These are phyloP conservation scores for Colletotrichum eleusines DNA, from an alignment of 2,329 filamentous ascomycete species.

Conservation along the genomic window DNA sequence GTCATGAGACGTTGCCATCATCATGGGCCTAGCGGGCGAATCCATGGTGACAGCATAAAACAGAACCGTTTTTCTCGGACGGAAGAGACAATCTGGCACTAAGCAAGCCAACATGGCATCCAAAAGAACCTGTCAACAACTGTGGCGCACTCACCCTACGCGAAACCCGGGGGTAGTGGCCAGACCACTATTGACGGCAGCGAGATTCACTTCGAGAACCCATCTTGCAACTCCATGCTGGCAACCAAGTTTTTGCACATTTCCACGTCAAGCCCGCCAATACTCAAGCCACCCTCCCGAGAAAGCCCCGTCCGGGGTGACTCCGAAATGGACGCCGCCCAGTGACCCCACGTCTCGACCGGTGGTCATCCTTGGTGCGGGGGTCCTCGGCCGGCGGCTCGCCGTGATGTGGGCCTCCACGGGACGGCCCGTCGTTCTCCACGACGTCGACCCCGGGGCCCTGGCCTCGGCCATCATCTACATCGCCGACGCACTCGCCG, in stretches of 20 bases:
- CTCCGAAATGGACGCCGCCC: conserved; percentile 45
- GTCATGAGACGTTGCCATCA: conserved; percentile 40
- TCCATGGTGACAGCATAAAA: conserved; percentile 16
- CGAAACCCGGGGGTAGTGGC: not conserved
- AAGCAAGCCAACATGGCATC: conserved; percentile 15
- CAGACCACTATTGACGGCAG: conserved; percentile 8
- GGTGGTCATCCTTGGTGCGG: conserved; percentile 55
- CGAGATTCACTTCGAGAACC: conserved; percentile 10
- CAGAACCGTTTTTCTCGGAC: not conserved
- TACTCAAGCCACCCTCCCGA: conserved; percentile 31
- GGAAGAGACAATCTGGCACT: not conserved
- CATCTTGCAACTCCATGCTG: conserved; percentile 26
- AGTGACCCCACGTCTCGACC: conserved; percentile 51
- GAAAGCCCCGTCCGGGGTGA: not conserved
- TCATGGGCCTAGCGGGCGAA: conserved; percentile 18
- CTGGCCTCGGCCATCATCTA: conserved; percentile 48
- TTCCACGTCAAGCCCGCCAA: conserved; percentile 20
- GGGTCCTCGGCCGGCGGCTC: conserved; percentile 55
- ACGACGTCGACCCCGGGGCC: conserved; percentile 45
- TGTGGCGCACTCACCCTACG: conserved; percentile 32
- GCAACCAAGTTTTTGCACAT: conserved; percentile 29
- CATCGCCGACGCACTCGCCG: conserved; percentile 49
- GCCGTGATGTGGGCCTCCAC: conserved; percentile 51
- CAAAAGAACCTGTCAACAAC: conserved; percentile 31
- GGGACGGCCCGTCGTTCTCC: conserved; percentile 47